A percentile compares a stretch with the other conserved stretches of the same genome.
Evolutionary conservation across 2,329 filamentous ascomycete species (phyloP).

Genomic region (Trichoderma gracile): DNA sequence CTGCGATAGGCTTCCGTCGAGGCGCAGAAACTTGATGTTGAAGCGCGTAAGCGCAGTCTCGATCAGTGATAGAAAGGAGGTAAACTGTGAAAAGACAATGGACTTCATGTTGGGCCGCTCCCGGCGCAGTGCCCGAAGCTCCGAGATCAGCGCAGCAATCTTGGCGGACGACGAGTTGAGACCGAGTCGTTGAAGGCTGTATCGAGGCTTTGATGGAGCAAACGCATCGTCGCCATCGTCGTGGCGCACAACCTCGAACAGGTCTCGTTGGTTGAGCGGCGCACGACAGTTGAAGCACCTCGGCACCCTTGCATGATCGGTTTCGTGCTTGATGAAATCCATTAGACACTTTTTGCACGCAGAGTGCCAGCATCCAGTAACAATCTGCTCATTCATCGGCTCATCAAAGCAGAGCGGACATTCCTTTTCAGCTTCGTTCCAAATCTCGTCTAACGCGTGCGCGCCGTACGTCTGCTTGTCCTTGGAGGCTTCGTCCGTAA

Average conservation of each 20-base stretch:
- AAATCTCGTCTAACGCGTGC: conserved; percentile 86
- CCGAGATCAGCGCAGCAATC: conserved; percentile 73
- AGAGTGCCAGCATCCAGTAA: conserved; percentile 97
- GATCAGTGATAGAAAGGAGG: conserved; percentile 90
- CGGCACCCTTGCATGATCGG: conserved; percentile 70
- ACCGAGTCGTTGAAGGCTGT: conserved; percentile 61
- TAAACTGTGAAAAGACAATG: conserved; percentile 96
- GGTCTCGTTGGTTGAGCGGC: conserved; percentile 74
- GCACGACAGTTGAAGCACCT: conserved; percentile 91
- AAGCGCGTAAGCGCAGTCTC: conserved; percentile 73
- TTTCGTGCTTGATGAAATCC: conserved; percentile 85
- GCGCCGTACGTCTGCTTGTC: conserved; percentile 71
- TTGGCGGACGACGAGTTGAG: conserved; percentile 79
- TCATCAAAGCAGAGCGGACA: conserved; percentile 95
- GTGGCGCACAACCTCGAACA: conserved; percentile 89
- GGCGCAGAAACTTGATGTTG: conserved; percentile 77
- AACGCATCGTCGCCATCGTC: conserved; percentile 57
- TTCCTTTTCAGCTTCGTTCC: conserved; percentile 83
- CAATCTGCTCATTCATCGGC: conserved; percentile 90
- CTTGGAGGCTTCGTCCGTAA: conserved; percentile 62
- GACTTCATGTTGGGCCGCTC: conserved; percentile 74
- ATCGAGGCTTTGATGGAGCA: conserved; percentile 49
- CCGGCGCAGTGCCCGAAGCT: conserved; percentile 69
- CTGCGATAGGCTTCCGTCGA: conserved; percentile 89
- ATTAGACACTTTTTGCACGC: conserved; percentile 93